Evolutionary conservation across 2,329 filamentous ascomycete species (phyloP), one percentile per base, ranked within the genome.

Genomic region (Kalaharituber pfeilii): DNA sequence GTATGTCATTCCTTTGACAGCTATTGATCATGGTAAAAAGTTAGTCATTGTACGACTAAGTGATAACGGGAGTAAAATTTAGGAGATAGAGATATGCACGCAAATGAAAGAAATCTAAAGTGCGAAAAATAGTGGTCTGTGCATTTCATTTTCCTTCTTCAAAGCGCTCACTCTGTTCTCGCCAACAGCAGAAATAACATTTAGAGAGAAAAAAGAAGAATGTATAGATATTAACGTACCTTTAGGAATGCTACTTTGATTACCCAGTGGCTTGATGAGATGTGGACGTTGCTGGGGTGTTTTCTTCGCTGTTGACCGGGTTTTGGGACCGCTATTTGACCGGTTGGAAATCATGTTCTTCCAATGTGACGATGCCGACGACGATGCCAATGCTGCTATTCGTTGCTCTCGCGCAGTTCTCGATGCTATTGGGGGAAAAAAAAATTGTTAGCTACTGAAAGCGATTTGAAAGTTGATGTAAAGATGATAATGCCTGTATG

Each of bases 1-100:
- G 67, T 94, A 98, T 53, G 80, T 82, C 91, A 98, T 98, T 60
- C 89, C 91, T 68, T 94, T 91, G 57, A 94, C 77, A 65, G 81
- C 86, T 89, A 59, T 11, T 50, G 36, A 28, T 25, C 49, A 53
- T 49, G 47, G 28, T 27, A 44, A 33, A 42, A 49, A 24, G 24
- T n/a, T n/a, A n/a, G n/a, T n/a, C n/a, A n/a, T n/a, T n/a, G n/a
- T n/a, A n/a, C n/a, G n/a, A n/a, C n/a, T n/a, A n/a, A n/a, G n/a
- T n/a, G n/a, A n/a, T n/a, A n/a, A n/a, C n/a, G n/a, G n/a, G n/a
- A n/a, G n/a, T n/a, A n/a, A n/a, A n/a, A n/a, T n/a, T n/a, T n/a
- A n/a, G n/a, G n/a, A n/a, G n/a, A n/a, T n/a, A n/a, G n/a, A n/a
- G n/a, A n/a, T n/a, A n/a, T n/a, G n/a, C n/a, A n/a, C n/a, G n/a